Base-by-base conservation (phyloP, 371 early-diverging fungal species). In the Neoconidiobolus thromboides region DNA sequence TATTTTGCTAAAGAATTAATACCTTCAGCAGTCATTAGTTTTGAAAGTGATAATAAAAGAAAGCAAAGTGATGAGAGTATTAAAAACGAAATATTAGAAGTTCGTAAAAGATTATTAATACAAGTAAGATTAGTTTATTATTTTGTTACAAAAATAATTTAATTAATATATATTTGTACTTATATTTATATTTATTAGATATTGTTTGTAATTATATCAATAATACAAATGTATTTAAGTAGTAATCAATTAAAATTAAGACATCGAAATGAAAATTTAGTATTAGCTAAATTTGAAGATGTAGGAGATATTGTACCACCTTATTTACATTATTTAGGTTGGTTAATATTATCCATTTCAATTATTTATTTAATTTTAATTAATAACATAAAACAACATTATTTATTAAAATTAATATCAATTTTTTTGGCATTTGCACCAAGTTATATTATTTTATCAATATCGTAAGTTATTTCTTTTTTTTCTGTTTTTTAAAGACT, bases 351-450 rank as follows among this genome's bases (percentile, higher is more conserved):
- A 5, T 12, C 40, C 40, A 41, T 10, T 42, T 37, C 38, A 12
- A 5, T 55, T 38, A 41, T 12, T 7, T 40, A 42, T 41, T 14
- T 55, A 12, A 41, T 41, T 26, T 12, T 5, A 38, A 26, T 48
- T 26, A 48, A 52, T 44, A n/a, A 1, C 6, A 36, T 38, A 55
- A 76, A 67, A 38, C 85, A 87, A 58, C 87, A 91, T 64, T 91
- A 78, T 61, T 65, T 88, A 43, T 70, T 83, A 43, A 81, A 93
- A 9, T 73, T 95, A 46, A 72, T 83, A 3, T 72, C 79, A 7
- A 83, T 95, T 49, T 91, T 82, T 61, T 71, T 91, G 48, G 78
- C 91, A 2, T 93, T 93, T 75, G 86, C 87, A 2, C 86, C 93
- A 12, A 72, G 83, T n/a, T 89, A 89, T 68, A 75, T 86, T 15